Percentiles rank a stretch among this genome's conserved stretches.
Conservation (phyloP, 352 stramenopile genomes). For the Pythium dissimile region DNA sequence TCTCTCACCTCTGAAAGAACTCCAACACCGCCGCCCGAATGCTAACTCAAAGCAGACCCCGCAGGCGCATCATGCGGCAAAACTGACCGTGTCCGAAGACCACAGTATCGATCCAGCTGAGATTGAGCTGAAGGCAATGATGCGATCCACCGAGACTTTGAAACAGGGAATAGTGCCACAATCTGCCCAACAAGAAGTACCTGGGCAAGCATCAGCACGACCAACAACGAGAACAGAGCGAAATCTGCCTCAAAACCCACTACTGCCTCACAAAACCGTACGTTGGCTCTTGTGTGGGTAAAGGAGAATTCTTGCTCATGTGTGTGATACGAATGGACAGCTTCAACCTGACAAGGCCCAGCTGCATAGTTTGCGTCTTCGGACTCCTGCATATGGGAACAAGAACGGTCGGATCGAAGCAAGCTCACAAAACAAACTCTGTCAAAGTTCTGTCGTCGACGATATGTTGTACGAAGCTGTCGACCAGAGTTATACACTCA, state of each 20-base stretch:
- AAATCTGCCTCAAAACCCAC: background rate
- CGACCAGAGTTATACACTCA: background rate
- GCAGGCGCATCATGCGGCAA: background rate
- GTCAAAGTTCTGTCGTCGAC: no score
- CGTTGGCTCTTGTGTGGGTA: no score
- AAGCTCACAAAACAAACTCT: no score
- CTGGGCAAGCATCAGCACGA: no score
- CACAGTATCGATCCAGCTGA: slow-evolving; percentile 18
- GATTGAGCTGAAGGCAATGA: slow-evolving; percentile 5
- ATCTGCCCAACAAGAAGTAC: no score
- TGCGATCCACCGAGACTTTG: slow-evolving; percentile 1
- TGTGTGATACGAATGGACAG: background rate
- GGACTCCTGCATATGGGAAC: slow-evolving; percentile 33
- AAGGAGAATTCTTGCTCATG: no score
- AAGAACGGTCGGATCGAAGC: background rate
- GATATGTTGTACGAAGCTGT: slow-evolving; percentile 6
- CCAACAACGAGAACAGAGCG: no score
- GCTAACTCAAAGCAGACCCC: background rate
- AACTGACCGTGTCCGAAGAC: slow-evolving; percentile 4
- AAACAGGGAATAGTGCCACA: no score
- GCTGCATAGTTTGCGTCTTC: slow-evolving; percentile 29
- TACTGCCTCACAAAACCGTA: background rate
- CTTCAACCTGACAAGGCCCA: slow-evolving; percentile 25
- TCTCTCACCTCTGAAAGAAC: background rate
- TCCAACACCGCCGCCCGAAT: background rate